Evolutionary conservation across 805 yeast species (phyloP).

Genomic region (Ogataea sp.): DNA sequence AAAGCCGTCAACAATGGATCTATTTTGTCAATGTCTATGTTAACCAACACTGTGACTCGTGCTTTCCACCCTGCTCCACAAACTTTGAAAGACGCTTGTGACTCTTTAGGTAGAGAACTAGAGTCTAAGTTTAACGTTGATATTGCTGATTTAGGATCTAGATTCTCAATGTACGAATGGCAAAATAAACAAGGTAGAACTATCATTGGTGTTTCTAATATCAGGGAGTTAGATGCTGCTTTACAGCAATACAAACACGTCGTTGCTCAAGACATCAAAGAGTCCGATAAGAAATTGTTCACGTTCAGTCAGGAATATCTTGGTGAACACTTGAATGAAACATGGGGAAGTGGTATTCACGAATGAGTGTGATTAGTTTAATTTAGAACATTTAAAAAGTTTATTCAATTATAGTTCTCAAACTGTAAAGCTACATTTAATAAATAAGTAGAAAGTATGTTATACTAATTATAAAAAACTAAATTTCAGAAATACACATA

Average conservation of each 20-base stretch:
- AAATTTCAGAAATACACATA: no score
- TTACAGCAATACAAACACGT: constrained; percentile 47
- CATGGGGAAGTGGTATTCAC: constrained; percentile 45
- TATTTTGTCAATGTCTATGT: constrained; percentile 79
- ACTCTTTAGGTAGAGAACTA: constrained; percentile 33
- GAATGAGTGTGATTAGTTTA: no score
- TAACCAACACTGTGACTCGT: constrained; percentile 60
- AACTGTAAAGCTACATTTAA: no score
- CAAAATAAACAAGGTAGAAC: constrained; percentile 42
- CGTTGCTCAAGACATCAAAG: constrained; percentile 25
- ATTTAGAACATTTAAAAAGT: no score
- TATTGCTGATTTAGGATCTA: constrained; percentile 73
- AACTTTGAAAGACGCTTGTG: constrained; percentile 46
- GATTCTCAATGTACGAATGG: constrained; percentile 68
- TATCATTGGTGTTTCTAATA: constrained; percentile 68
- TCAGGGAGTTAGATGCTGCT: constrained; percentile 59
- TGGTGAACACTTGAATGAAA: constrained; percentile 52
- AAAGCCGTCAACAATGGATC: constrained; percentile 69
- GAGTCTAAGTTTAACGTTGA: constrained; percentile 38
- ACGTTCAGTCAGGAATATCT: constrained; percentile 33
- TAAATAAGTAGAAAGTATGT: no score
- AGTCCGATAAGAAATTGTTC: constrained; percentile 35
- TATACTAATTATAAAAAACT: no score
- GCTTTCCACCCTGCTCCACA: constrained; percentile 74
- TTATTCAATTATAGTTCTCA: no score